phyloP scores from a whole-genome alignment of 257 asterid species.

The Scutellaria minor region DNA sequence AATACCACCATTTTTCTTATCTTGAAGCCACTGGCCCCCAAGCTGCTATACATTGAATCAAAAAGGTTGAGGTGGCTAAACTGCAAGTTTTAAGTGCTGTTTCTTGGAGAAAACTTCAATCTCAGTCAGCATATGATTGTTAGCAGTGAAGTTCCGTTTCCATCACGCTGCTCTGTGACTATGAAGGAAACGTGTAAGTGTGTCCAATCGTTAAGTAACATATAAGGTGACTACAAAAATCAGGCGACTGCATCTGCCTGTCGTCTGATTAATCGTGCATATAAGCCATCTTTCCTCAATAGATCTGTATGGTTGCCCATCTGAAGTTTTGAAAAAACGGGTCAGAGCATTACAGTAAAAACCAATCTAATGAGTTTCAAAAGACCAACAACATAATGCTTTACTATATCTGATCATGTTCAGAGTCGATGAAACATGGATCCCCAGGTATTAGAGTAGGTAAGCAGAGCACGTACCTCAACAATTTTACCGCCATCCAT shows the following conservation, averaged over 20 bases:
- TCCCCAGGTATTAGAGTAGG: neutral
- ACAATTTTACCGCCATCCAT: conserved; percentile 85
- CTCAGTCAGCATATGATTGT: neutral
- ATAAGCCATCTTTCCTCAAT: conserved; percentile 66
- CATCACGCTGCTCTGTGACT: conserved; percentile 9
- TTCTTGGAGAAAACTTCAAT: too few relatives aligned
- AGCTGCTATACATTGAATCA: neutral
- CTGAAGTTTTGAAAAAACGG: conserved; percentile 47
- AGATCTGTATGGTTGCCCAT: conserved; percentile 83
- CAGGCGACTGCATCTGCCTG: conserved; percentile 86
- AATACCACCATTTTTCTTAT: neutral
- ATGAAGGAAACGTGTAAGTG: conserved; percentile 10
- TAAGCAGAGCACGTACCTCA: conserved; percentile 58
- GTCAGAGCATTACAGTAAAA: too few relatives aligned
- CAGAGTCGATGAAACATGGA: neutral
- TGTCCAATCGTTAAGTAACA: conserved; percentile 13
- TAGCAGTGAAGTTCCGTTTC: conserved; percentile 1
- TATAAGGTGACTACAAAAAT: conserved; percentile 10
- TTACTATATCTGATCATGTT: neutral
- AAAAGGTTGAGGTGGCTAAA: too few relatives aligned
- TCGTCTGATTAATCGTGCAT: conserved; percentile 75
- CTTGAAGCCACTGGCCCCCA: neutral
- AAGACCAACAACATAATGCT: neutral
- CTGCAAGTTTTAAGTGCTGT: neutral
- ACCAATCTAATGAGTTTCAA: neutral